A percentile compares a stretch with the other conserved stretches of the same genome.
Conservation (phyloP, 2,329 filamentous ascomycete species). For the Aspergillus pseudoglaucus region DNA sequence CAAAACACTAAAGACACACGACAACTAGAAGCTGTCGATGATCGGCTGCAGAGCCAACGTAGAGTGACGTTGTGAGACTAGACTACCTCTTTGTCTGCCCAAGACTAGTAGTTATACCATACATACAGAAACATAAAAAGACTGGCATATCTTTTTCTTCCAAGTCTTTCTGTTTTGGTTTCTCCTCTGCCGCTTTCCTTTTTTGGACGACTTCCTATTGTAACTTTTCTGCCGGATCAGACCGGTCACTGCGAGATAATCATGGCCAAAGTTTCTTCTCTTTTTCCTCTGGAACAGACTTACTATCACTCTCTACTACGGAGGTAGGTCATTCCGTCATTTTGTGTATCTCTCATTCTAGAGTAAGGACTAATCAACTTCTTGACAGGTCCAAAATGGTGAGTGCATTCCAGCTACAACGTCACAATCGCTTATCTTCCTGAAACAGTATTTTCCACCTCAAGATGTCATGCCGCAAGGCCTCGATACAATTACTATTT, state of each 20-base stretch:
- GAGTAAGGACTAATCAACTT: neutral
- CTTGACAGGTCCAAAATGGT: neutral
- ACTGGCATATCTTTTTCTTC: neutral
- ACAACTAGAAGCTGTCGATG: too few species aligned
- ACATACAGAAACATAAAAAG: neutral
- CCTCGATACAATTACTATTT: conserved; percentile 47
- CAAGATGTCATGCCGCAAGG: conserved; percentile 31
- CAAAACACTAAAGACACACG: neutral
- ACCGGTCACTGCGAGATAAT: neutral
- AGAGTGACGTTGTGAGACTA: neutral
- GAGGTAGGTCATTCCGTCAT: conserved; percentile 45
- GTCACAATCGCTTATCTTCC: conserved; percentile 2
- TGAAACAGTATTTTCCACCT: conserved; percentile 34
- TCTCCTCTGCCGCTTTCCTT: neutral
- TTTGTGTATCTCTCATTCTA: neutral
- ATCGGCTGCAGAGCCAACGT: neutral
- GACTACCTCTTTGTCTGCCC: neutral
- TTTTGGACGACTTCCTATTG: neutral
- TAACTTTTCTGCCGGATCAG: neutral
- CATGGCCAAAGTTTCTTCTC: conserved; percentile 20
- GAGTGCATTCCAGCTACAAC: neutral
- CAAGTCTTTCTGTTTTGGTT: neutral
- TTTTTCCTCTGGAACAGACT: conserved; percentile 53
- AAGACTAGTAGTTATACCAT: neutral
- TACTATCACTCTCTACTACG: conserved; percentile 58